phyloP scores from a whole-genome alignment of 495 filamentous ascomycete genomes.

The Tuber aestivum region DNA sequence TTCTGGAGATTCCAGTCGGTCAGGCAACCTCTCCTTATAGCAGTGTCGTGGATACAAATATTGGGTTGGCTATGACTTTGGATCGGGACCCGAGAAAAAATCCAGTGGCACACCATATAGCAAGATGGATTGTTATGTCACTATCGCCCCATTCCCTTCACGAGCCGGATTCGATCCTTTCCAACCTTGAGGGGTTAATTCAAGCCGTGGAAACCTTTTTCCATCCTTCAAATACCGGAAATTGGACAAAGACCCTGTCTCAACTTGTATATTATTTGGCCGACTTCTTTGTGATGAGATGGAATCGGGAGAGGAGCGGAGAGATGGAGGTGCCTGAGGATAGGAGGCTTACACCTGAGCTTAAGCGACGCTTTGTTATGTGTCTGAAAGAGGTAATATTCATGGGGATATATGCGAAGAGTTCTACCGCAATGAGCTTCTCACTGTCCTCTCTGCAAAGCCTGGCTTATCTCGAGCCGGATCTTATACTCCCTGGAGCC shows the following conservation, averaged over 20 bases:
- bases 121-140: slow-evolving; percentile 92
- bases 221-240: slow-evolving; percentile 92
- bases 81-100: slow-evolving; percentile 90
- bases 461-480: slow-evolving; percentile 82
- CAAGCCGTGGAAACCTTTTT: slow-evolving; percentile 98
- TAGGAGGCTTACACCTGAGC: slow-evolving; percentile 65
- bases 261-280: slow-evolving; percentile 89
- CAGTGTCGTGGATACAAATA: slow-evolving; percentile 66
- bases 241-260: slow-evolving; percentile 82
- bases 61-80: slow-evolving; percentile 74
- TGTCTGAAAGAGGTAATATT: slow-evolving; percentile 89
- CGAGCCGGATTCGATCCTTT: slow-evolving; percentile 68
- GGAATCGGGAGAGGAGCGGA: slow-evolving; percentile 88
- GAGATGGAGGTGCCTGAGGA: slow-evolving; percentile 80
- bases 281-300: slow-evolving; percentile 96
- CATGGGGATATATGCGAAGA: slow-evolving; percentile 98
- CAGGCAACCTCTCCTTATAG: slow-evolving; percentile 92
- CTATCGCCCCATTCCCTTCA: slow-evolving; percentile 79
- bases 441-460: slow-evolving; percentile 83
- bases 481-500: slow-evolving; percentile 86
- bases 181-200: slow-evolving; percentile 84
- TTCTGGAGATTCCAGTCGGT: slow-evolving; percentile 94
- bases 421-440: slow-evolving; percentile 80
- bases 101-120: slow-evolving; percentile 82
- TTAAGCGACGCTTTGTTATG: slow-evolving; percentile 86